Base-by-base conservation (phyloP, 225 moss, liverwort and hornwort species). In the Climacium dendroides region DNA sequence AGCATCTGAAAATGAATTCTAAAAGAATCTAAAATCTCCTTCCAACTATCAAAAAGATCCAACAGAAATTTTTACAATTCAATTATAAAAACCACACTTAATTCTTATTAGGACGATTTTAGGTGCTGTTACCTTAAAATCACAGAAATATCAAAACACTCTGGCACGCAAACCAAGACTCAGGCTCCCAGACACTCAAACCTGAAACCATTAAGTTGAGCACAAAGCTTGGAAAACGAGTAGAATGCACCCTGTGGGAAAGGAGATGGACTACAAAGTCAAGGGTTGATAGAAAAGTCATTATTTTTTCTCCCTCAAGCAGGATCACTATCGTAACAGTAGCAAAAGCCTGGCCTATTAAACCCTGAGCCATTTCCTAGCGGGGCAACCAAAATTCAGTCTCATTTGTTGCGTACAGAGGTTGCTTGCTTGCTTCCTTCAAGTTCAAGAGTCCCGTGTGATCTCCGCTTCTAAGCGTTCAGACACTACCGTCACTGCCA, bases 271-370 rank as follows among this genome's bases (percentile, higher is more conserved):
- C 63, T 25, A 47, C 58, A 79, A 39, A 72, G 48, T 83, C n/a
- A 13, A 53, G 50, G n/a, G 52, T 61, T 64, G 34, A 87, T 41
- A 15, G 72, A 78, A 64, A 80, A 55, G 41, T 65, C 71, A 57
- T 48, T 37, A 75, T 87, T 48, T 81, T 87, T 48, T 81, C 62
- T 67, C 50, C 76, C 79, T 86, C 67, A 7, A 83, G 83, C 80
- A 87, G 55, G 60, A 81, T 76, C 88, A 69, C 76, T 75, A 82
- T 81, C 32, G 79, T 69, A 86, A 83, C 83, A 88, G 86, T 86
- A 80, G 90, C 89, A 89, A 85, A 90, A 92, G 92, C 90, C 89
- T 92, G 92, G 90, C 92, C 80, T 89, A 84, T 52, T 79, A 61
- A 89, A 87, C 87, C 92, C 87, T 87, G 87, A 74, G 90, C 89